These are phyloP conservation scores for Boletus insuetus DNA, from an alignment of 768 basidiomycete species.

Conservation along the genomic window DNA sequence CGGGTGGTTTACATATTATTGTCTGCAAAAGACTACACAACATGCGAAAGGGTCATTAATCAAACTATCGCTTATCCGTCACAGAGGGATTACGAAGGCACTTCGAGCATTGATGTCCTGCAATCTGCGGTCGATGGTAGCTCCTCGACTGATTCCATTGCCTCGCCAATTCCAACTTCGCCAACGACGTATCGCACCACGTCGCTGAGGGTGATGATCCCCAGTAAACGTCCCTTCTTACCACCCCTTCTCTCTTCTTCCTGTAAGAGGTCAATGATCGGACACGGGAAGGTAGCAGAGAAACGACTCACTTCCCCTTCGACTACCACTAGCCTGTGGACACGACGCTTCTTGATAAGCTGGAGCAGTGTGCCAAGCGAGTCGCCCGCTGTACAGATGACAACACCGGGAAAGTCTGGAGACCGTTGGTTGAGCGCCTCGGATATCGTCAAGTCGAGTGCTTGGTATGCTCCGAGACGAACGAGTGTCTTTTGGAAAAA, in stretches of 20 bases:
- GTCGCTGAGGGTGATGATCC: conserved; percentile 87
- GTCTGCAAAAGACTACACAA: conserved; percentile 5
- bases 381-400: conserved; percentile 91
- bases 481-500: conserved; percentile 73
- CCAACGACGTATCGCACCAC: conserved; percentile 83
- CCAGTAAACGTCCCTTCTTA: conserved; percentile 78
- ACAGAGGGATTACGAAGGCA: conserved; percentile 7
- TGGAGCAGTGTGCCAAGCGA: conserved; percentile 88
- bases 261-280: conserved; percentile 35
- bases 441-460: conserved; percentile 90
- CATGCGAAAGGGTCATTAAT: background rate
- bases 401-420: conserved; percentile 94
- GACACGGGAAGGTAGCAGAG: background rate
- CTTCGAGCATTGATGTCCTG: conserved; percentile 18
- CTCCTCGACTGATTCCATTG: conserved; percentile 36
- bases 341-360: conserved; percentile 88
- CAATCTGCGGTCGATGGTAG: conserved; percentile 2
- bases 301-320: conserved; percentile 70
- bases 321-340: conserved; percentile 93
- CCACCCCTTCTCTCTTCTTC: conserved; percentile 80
- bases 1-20: conserved; percentile 11
- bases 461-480: conserved; percentile 89
- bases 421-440: conserved; percentile 91
- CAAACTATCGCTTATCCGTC: background rate
- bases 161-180: conserved; percentile 52